Conservation (phyloP, 2,329 filamentous ascomycete species). For the Dissoconium aciculare region DNA sequence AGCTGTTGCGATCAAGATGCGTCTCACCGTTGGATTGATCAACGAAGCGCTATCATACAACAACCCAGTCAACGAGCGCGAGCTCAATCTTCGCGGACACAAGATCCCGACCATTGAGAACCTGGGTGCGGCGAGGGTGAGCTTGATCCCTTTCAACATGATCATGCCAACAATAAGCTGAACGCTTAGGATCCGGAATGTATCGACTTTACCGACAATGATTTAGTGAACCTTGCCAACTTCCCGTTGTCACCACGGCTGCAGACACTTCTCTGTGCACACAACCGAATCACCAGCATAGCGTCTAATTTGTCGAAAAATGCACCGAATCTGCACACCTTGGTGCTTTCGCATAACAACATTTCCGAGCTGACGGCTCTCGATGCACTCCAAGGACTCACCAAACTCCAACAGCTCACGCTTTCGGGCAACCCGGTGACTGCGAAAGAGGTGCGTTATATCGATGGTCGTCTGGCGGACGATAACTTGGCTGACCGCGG, state of each 20-base stretch:
- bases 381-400: conserved; percentile 58
- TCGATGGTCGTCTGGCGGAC: not conserved
- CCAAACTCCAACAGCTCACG: conserved; percentile 61
- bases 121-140: conserved; percentile 79
- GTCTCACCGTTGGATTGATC: conserved; percentile 91
- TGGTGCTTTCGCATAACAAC: conserved; percentile 74
- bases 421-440: conserved; percentile 79
- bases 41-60: conserved; percentile 91
- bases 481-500: no score
- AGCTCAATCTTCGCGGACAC: conserved; percentile 97
- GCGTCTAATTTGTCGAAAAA: conserved; percentile 59
- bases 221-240: conserved; percentile 77
- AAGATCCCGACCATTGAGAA: conserved; percentile 97
- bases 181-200: conserved; percentile 86
- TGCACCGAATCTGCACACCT: conserved; percentile 65
- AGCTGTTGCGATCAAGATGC: conserved; percentile 63
- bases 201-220: conserved; percentile 97
- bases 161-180: conserved; percentile 3
- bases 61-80: conserved; percentile 95
- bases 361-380: conserved; percentile 73
- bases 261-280: conserved; percentile 71
- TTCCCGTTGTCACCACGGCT: conserved; percentile 84
- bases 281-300: conserved; percentile 74
- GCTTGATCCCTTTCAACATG: conserved; percentile 25
- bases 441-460: conserved; percentile 64